Conservation (phyloP, 2,329 filamentous ascomycete species). For the Penicillium sp. region DNA sequence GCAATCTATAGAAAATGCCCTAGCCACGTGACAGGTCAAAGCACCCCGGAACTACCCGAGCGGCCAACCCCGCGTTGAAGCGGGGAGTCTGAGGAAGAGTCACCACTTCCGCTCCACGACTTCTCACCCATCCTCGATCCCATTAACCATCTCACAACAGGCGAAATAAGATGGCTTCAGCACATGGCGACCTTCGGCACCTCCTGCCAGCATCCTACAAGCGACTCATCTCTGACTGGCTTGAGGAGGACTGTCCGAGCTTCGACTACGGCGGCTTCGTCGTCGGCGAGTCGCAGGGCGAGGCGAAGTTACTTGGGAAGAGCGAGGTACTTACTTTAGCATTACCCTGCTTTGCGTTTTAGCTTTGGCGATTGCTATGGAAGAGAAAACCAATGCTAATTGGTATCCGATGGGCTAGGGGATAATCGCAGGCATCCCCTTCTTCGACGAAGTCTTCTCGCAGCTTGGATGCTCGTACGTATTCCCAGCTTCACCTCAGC, state of each 20-base stretch:
- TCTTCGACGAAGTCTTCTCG: conserved; percentile 90
- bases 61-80: conserved; percentile 10
- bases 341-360: background rate
- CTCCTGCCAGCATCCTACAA: conserved; percentile 88
- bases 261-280: conserved; percentile 98
- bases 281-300: conserved; percentile 66
- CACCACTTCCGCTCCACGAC: conserved; percentile 7
- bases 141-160: background rate
- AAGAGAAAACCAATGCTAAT: background rate
- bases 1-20: background rate
- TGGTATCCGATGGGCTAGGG: conserved; percentile 53
- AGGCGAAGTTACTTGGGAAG: conserved; percentile 61
- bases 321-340: conserved; percentile 48
- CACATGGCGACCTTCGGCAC: conserved; percentile 67
- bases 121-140: background rate
- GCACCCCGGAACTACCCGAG: conserved; percentile 16
- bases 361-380: background rate
- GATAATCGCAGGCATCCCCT: conserved; percentile 87
- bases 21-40: conserved; percentile 15
- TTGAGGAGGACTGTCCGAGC: conserved; percentile 93
- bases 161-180: conserved; percentile 53
- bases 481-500: background rate
- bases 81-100: conserved; percentile 11
- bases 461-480: conserved; percentile 81
- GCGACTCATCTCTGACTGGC: conserved; percentile 78